phyloP scores from a whole-genome alignment of 768 basidiomycete species.

The Podaxis rugospora region DNA sequence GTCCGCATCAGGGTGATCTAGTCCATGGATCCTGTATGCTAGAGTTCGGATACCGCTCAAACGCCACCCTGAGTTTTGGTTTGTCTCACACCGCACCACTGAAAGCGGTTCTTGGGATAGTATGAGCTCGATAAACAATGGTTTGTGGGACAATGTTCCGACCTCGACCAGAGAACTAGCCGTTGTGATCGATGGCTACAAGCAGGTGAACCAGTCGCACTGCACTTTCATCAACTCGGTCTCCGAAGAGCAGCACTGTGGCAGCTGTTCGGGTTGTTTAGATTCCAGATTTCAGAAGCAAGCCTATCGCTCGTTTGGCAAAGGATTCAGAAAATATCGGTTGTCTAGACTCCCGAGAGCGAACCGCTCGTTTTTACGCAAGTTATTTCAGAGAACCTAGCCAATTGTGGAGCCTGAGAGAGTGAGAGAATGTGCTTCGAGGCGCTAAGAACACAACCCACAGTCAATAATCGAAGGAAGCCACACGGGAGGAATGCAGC shows the following conservation, averaged over 20 bases:
- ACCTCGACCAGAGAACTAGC: neutral
- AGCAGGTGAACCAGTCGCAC: neutral
- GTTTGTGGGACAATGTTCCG: neutral
- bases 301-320: neutral
- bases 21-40: neutral
- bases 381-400: neutral
- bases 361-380: neutral
- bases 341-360: neutral
- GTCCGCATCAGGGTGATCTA: neutral
- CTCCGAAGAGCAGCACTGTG: neutral
- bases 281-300: neutral
- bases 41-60: conserved; percentile 20
- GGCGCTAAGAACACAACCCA: neutral
- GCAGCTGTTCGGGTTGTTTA: neutral
- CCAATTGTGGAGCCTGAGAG: neutral
- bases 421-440: neutral
- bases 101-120: neutral
- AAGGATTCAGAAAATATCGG: neutral
- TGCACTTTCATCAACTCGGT: neutral
- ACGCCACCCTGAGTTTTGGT: conserved; percentile 17
- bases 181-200: neutral
- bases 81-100: neutral
- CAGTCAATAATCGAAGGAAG: neutral
- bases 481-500: neutral
- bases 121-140: neutral